Percentiles rank a stretch among this genome's conserved stretches.
Conservation (phyloP, 768 basidiomycete species). For the Kockovaella imperatae region DNA sequence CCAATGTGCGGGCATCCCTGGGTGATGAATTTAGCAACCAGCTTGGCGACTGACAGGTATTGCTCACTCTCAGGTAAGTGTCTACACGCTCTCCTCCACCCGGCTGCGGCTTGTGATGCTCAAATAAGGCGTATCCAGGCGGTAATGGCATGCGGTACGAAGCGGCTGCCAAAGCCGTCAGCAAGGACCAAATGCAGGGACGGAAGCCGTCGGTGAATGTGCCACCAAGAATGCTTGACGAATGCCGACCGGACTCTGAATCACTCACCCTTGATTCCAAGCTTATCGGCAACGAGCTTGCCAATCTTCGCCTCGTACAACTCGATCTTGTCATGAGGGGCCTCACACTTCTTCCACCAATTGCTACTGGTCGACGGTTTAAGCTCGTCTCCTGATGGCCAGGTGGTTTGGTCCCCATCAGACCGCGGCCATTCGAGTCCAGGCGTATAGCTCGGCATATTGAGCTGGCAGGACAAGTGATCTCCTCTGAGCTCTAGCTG, state of each 20-base stretch:
- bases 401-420: conserved; percentile 18
- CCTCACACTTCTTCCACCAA: conserved; percentile 8
- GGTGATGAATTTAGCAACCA: background rate
- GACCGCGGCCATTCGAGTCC: conserved; percentile 27
- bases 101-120: conserved; percentile 21
- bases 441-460: conserved; percentile 14
- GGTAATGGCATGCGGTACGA: conserved; percentile 23
- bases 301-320: conserved; percentile 26
- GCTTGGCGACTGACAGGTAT: background rate
- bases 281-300: conserved; percentile 13
- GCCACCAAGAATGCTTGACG: too few relatives aligned
- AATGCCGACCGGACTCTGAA: too few relatives aligned
- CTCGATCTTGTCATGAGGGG: conserved; percentile 14
- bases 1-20: background rate
- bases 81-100: conserved; percentile 15
- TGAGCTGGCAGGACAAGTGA: background rate
- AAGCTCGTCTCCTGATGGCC: conserved; percentile 10
- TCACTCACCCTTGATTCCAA: conserved; percentile 10
- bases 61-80: conserved; percentile 31
- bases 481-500: too few relatives aligned
- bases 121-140: conserved; percentile 27
- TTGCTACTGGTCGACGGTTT: background rate
- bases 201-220: too few relatives aligned
- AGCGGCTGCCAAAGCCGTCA: background rate
- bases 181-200: too few relatives aligned